Percentiles rank a stretch among this genome's conserved stretches.
phyloP scores from a whole-genome alignment of 768 basidiomycete genomes.

The Phaeolepiota aurea region DNA sequence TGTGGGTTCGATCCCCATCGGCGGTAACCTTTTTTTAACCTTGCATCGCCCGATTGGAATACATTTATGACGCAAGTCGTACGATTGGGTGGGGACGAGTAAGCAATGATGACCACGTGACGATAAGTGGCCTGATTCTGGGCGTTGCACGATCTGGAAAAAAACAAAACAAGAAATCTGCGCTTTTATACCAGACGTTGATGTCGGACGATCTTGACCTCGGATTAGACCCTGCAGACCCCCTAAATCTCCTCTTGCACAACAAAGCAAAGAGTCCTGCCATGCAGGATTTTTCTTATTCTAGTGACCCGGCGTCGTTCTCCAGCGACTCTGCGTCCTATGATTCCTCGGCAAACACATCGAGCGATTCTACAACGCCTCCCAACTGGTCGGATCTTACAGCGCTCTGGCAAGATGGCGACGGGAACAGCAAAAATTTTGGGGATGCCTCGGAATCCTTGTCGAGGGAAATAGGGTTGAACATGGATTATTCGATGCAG shows the following conservation, averaged over 20 bases:
- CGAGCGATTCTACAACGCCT: slow-evolving; percentile 12
- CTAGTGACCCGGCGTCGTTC: too few relatives aligned
- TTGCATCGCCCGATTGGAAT: too few relatives aligned
- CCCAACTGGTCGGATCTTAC: slow-evolving; percentile 51
- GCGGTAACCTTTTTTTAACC: background rate
- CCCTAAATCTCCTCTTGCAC: slow-evolving; percentile 49
- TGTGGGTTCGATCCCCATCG: slow-evolving; percentile 3
- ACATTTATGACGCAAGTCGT: background rate
- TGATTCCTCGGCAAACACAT: too few relatives aligned
- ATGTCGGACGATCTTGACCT: slow-evolving; percentile 22
- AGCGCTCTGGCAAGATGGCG: background rate
- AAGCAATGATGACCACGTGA: slow-evolving; percentile 13
- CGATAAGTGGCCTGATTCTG: slow-evolving; percentile 12
- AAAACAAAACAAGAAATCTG: background rate
- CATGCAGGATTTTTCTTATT: slow-evolving; percentile 25
- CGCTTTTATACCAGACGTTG: slow-evolving; percentile 2
- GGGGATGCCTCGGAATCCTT: too few relatives aligned
- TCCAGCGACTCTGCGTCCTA: too few relatives aligned
- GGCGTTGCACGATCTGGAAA: slow-evolving; percentile 8
- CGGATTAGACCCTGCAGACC: slow-evolving; percentile 46
- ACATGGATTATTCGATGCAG: slow-evolving; percentile 46
- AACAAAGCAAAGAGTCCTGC: slow-evolving; percentile 26
- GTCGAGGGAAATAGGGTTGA: too few relatives aligned
- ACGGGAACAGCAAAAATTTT: too few relatives aligned
- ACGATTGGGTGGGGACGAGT: too few relatives aligned